Evolutionary conservation across 108 stramenopile genomes (phyloP).

Genomic region (Nitzschia sp.): DNA sequence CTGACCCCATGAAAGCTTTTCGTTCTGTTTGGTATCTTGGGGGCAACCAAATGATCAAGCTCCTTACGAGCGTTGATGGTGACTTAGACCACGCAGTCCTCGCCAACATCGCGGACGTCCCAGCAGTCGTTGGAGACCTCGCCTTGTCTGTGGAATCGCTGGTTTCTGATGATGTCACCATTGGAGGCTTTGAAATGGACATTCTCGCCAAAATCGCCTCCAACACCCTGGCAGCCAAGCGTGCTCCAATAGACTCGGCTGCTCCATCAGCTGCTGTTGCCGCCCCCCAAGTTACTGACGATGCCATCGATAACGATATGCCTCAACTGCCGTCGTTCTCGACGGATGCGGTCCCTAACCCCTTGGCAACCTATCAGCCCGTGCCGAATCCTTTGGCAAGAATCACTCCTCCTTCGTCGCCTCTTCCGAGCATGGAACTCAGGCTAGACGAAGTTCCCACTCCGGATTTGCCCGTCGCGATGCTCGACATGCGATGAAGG

Average conservation of each 20-base stretch:
- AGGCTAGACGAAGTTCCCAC: slow-evolving; percentile 4
- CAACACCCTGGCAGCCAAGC: slow-evolving; percentile 31
- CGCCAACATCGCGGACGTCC: slow-evolving; percentile 24
- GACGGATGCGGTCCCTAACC: slow-evolving; percentile 21
- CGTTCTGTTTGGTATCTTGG: slow-evolving; percentile 29
- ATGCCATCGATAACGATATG: neutral
- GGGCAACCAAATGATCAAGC: slow-evolving; percentile 33
- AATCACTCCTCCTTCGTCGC: slow-evolving; percentile 39
- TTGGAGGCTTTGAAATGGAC: slow-evolving; percentile 35
- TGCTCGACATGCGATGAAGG: neutral
- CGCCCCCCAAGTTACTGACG: neutral
- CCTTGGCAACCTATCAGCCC: slow-evolving; percentile 24
- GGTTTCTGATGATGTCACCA: slow-evolving; percentile 32
- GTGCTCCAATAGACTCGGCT: neutral
- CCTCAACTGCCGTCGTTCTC: neutral
- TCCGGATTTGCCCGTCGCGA: neutral
- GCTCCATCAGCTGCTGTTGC: neutral
- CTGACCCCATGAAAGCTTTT: neutral
- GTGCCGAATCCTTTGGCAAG: slow-evolving; percentile 41
- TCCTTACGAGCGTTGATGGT: slow-evolving; percentile 37
- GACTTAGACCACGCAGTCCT: slow-evolving; percentile 30
- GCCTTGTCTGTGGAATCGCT: slow-evolving; percentile 37
- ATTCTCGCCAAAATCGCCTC: slow-evolving; percentile 27
- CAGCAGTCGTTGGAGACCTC: slow-evolving; percentile 31
- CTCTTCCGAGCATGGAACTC: slow-evolving; percentile 1